A percentile compares a stretch with the other conserved stretches of the same genome.
These are phyloP conservation scores for Phlebopus sp. DNA, from an alignment of 1,284 basidiomycete genomes.

Conservation along the genomic window DNA sequence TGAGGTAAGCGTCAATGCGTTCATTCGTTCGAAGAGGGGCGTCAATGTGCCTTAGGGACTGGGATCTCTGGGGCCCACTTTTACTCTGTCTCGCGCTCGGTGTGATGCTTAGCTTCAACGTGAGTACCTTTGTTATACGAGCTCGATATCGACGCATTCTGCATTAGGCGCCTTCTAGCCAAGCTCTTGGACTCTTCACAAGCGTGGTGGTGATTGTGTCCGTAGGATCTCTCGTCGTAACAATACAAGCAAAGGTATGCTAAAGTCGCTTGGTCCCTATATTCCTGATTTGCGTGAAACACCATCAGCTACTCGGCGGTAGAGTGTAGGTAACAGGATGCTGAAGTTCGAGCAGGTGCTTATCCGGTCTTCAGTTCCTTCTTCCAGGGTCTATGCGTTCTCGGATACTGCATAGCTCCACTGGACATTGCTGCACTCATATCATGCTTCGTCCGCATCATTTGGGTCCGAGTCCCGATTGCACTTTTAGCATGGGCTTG, in stretches of 20 bases:
- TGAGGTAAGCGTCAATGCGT: conserved; percentile 48
- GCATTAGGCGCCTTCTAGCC: conserved; percentile 72
- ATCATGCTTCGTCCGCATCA: conserved; percentile 79
- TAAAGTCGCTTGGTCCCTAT: neutral
- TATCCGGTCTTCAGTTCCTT: conserved; percentile 64
- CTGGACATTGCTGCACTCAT: conserved; percentile 86
- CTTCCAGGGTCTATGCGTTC: conserved; percentile 91
- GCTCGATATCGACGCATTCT: neutral
- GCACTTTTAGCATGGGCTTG: conserved; percentile 86
- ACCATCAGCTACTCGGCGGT: conserved; percentile 77
- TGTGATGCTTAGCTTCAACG: conserved; percentile 87
- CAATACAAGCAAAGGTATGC: conserved; percentile 84
- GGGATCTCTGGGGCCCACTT: conserved; percentile 96
- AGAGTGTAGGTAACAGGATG: conserved; percentile 65
- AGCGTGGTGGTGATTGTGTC: conserved; percentile 90
- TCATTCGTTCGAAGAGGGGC: neutral
- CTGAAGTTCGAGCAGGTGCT: neutral
- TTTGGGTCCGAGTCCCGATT: conserved; percentile 84
- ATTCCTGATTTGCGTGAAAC: neutral
- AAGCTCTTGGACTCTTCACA: conserved; percentile 88
- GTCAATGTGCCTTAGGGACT: conserved; percentile 59
- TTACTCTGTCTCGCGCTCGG: conserved; percentile 82
- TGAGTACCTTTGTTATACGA: conserved; percentile 37
- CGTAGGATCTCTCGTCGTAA: conserved; percentile 84
- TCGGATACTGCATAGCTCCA: conserved; percentile 91